Evolutionary conservation across 1,284 basidiomycete genomes (phyloP).

Genomic region (Cryptococcus hybrid): DNA sequence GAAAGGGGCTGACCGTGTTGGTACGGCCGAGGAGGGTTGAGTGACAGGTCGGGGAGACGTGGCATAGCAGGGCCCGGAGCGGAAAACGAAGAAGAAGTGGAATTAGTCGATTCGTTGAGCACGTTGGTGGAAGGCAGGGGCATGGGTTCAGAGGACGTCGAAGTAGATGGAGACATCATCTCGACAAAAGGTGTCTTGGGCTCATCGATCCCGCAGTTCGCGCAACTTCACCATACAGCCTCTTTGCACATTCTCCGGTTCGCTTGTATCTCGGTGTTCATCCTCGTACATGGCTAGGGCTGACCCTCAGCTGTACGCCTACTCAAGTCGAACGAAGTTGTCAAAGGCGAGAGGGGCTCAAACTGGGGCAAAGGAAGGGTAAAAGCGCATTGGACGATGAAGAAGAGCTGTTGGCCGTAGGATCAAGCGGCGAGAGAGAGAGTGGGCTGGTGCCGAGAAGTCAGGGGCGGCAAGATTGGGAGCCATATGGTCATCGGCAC

Average conservation of each 20-base stretch:
- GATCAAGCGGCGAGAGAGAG: conserved; percentile 6
- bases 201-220: conserved; percentile 34
- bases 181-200: conserved; percentile 31
- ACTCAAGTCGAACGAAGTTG: conserved; percentile 21
- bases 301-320: conserved; percentile 8
- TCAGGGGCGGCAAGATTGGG: background rate
- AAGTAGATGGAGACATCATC: background rate
- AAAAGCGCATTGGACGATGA: background rate
- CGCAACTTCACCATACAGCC: conserved; percentile 44
- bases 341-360: conserved; percentile 36
- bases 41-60: conserved; percentile 14
- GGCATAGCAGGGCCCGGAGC: conserved; percentile 12
- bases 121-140: conserved; percentile 3
- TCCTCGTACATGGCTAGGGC: conserved; percentile 30
- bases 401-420: background rate
- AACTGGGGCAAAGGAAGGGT: conserved; percentile 29
- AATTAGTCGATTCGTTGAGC: conserved; percentile 8
- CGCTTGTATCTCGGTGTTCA: conserved; percentile 2
- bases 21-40: conserved; percentile 34
- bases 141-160: background rate
- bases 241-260: conserved; percentile 12
- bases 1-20: conserved; percentile 46
- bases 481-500: conserved; percentile 3
- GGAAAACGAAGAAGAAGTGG: conserved; percentile 20
- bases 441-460: background rate